Base-by-base conservation (phyloP, 331 rosid species). In the Dryas integrifolia region DNA sequence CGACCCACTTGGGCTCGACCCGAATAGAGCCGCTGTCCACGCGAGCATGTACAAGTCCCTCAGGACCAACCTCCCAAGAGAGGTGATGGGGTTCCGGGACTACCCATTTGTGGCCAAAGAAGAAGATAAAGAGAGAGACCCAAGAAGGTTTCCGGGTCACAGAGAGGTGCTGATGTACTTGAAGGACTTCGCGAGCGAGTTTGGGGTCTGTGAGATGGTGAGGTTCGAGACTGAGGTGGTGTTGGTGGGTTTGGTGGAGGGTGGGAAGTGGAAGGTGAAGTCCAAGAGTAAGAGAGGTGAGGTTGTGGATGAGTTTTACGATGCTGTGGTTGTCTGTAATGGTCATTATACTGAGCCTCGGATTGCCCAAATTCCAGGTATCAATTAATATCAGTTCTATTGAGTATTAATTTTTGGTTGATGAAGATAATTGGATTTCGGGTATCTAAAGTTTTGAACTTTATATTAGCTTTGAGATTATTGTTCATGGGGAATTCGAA, bases 121-220 rank as follows among this genome's bases (percentile, higher is more conserved):
- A 14, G 86, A 16, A 58, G 76, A 87, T 6, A 84, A 70, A 1
- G 89, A 77, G 40, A 75, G 88, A 59, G 97, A 92, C 43, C 67
- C 86, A 21, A 87, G 98, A 76, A 87, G 96, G 83, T 90, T 84
- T 79, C 98, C 98, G 18, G 52, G 86, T 70, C 97, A 92, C 72
- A 60, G 69, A 57, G 98, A 88, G 88, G 98, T 93, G 5, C 58
- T 84, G 72, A 67, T 69, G 89, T 90, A 93, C 60, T 71, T 93
- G 82, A 72, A 72, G 58, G 98, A 92, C 59, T 92, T 92, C 63
- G 76, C 87, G 1, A 5, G 60, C 46, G 73, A 77, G n/a, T 92
- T 87, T 73, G 86, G 81, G 81, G 72, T 90, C 55, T 12, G 1
- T 39, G 74, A 80, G 56, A 64, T 80, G 77, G 92, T 93, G 77